Conservation (phyloP, 805 yeast species). For the Sugiyamaella chiloensis region DNA sequence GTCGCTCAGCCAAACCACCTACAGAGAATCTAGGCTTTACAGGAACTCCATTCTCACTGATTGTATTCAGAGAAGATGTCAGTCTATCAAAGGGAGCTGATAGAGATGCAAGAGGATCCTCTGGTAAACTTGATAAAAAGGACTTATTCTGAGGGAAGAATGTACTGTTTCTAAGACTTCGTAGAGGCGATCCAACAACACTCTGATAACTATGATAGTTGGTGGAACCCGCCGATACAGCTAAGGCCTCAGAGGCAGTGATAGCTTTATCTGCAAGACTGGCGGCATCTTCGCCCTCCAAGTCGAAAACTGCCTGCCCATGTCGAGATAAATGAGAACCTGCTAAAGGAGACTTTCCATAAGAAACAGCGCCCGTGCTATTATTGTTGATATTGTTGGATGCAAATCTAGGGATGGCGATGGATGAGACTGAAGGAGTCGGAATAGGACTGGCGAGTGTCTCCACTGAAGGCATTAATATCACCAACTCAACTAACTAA, state of each 20-base stretch:
- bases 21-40: not conserved
- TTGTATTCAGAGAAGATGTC: not conserved
- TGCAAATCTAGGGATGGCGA: constrained; percentile 5
- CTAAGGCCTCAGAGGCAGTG: constrained; percentile 14
- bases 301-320: not conserved
- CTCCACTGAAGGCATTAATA: constrained; percentile 8
- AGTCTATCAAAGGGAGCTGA: not conserved
- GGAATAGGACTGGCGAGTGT: not conserved
- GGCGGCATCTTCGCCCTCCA: constrained; percentile 2
- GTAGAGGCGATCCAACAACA: constrained; percentile 8
- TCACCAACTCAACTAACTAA: too few species aligned
- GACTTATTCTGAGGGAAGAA: constrained; percentile 10
- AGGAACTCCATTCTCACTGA: not conserved
- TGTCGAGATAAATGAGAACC: too few species aligned
- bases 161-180: constrained; percentile 6
- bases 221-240: constrained; percentile 5
- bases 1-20: not conserved
- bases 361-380: too few species aligned
- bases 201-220: constrained; percentile 6
- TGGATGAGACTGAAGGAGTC: not conserved
- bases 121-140: constrained; percentile 8
- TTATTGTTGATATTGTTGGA: too few species aligned
- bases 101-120: constrained; percentile 1
- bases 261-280: constrained; percentile 11
- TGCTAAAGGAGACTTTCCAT: too few species aligned